Evolutionary conservation across 129 eudicot genomes (phyloP), one percentile per base, ranked within the genome.

Genomic region (Cynara cardunculus): DNA sequence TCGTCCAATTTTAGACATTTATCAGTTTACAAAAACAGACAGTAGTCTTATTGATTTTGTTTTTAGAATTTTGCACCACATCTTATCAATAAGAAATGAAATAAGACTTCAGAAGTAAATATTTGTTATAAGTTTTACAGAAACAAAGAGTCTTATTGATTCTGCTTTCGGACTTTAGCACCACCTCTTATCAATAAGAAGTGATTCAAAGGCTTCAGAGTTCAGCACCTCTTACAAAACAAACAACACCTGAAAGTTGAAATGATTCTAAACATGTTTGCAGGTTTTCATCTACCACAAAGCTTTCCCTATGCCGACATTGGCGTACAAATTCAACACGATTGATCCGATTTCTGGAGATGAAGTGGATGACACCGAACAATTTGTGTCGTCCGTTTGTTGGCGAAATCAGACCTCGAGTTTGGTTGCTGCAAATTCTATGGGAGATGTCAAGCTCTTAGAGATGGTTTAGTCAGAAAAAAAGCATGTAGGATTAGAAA

Each of bases 331-430:
- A 85, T 94, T 90, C 76, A 87, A 86, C 74, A 85, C 78, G 79
- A 76, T 86, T 3, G 97, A 94, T 84, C 89, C 97, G 12, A 81
- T 85, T 62, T 90, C 94, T 25, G 94, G 94, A 11, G 89, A 89
- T 19, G 97, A 94, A 76, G 80, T 89, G 24, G 94, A 90, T 13
- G 97, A 90, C 85, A 3, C 74, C 3, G 76, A 92, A 75, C 98
- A 94, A 32, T 94, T 90, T 66, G 92, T 94, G 75, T 94, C 98
- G 4, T 94, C 98, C 0, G 90, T 94, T 8, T 94, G 96, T 80
- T 94, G 98, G 98, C 92, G 97, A 3, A 92, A 91, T 69, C 97
- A 94, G 61, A 86, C 98, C 39, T 66, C 97, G 72, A 90, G 90
- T 81, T 85, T 94, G 74, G 92, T 94, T 70, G 98, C 97, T 73